Evolutionary conservation across 2,329 filamentous ascomycete genomes (phyloP).

Genomic region (Aspergillus nomiae): DNA sequence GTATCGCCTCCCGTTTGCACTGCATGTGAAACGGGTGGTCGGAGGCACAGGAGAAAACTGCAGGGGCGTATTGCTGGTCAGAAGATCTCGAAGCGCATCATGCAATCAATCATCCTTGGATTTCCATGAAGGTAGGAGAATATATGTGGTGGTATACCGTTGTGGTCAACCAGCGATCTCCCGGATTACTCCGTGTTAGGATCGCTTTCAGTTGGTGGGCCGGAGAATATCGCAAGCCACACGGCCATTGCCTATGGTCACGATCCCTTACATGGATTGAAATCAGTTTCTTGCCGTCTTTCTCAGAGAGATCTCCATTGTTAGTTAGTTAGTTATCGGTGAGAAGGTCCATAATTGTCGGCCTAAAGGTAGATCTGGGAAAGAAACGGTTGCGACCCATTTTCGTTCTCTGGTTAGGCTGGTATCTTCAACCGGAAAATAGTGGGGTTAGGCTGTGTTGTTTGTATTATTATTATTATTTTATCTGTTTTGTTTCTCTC

Average conservation of each 20-base stretch:
- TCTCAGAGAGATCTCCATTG: neutral
- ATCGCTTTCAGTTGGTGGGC: neutral
- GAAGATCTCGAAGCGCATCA: neutral
- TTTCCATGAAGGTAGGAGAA: neutral
- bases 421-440: neutral
- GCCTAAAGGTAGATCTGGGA: conserved; percentile 3
- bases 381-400: conserved; percentile 1
- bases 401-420: neutral
- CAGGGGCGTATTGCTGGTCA: neutral
- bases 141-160: neutral
- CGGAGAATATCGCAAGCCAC: conserved; percentile 13
- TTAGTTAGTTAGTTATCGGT: neutral
- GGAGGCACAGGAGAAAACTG: neutral
- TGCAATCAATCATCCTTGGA: neutral
- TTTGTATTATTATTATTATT: neutral
- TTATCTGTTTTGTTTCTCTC: neutral
- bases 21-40: neutral
- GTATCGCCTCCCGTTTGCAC: neutral
- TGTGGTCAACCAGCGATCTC: neutral
- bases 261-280: neutral
- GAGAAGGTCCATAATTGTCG: neutral
- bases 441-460: neutral
- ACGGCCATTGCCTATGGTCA: neutral
- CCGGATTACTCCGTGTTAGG: conserved; percentile 5
- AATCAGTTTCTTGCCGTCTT: neutral